A percentile compares a stretch with the other conserved stretches of the same genome.
Evolutionary conservation across 345 rosid genomes (phyloP).

Genomic region (Pistacia atlantica): DNA sequence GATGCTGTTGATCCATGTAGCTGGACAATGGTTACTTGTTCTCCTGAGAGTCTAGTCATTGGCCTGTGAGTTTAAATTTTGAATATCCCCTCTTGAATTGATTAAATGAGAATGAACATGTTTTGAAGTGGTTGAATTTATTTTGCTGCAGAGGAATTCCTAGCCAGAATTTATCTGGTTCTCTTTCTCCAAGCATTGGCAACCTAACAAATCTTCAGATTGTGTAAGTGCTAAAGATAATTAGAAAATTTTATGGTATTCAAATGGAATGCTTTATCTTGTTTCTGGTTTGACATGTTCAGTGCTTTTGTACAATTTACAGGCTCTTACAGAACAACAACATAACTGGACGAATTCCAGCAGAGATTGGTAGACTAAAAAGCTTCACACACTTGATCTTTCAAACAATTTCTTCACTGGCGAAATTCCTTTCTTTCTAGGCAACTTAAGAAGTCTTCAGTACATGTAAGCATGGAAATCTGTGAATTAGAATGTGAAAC

Average conservation of each 20-base stretch:
- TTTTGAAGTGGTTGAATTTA: slow-evolving; percentile 19
- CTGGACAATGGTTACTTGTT: slow-evolving; percentile 97
- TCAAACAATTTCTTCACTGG: slow-evolving; percentile 77
- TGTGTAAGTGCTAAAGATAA: slow-evolving; percentile 48
- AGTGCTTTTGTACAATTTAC: slow-evolving; percentile 11
- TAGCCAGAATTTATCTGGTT: slow-evolving; percentile 86
- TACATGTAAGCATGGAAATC: slow-evolving; percentile 65
- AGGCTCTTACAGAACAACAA: slow-evolving; percentile 89
- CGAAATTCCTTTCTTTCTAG: slow-evolving; percentile 65
- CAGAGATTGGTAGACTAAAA: slow-evolving; percentile 74
- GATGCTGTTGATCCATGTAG: slow-evolving; percentile 97
- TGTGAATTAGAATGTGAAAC: neutral
- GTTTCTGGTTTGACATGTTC: neutral
- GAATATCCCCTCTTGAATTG: neutral
- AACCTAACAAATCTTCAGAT: slow-evolving; percentile 87
- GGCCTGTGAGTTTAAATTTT: slow-evolving; percentile 64
- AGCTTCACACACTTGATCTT: slow-evolving; percentile 89
- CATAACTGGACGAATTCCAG: slow-evolving; percentile 83
- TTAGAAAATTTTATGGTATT: neutral
- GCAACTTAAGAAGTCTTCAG: slow-evolving; percentile 65
- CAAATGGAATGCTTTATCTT: neutral
- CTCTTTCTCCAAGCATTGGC: slow-evolving; percentile 83
- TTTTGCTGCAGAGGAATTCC: slow-evolving; percentile 70
- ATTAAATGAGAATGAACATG: neutral
- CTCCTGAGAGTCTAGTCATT: slow-evolving; percentile 70